Evolutionary conservation across 495 filamentous ascomycete genomes (phyloP), one percentile per base, ranked within the genome.

Genomic region (Aspergillus sparsus): DNA sequence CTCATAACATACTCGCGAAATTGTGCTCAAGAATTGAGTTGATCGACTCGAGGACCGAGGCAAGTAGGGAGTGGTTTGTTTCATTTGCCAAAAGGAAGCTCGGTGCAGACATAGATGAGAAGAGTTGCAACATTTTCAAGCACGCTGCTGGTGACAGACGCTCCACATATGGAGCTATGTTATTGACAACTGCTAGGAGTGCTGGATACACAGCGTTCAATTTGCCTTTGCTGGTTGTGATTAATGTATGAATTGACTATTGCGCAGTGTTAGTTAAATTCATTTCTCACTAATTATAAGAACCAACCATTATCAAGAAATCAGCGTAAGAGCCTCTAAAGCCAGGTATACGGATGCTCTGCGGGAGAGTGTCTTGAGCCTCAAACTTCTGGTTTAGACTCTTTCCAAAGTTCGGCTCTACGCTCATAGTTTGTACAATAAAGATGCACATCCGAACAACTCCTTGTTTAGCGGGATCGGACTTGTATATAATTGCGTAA

Each of bases 391-490:
- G 90, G 74, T 97, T 98, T 55, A 98, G 79, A 65, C 91, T 91
- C 68, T 88, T 85, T 10, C 92, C 93, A 72, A 97, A 98, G 57
- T 89, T 94, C 42, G 86, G 85, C 75, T 97, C 94, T 1, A 93
- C 91, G 67, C 93, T 97, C 67, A 98, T 77, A 1, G 95, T 99
- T 71, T 99, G 94, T 44, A 98, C 74, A 50, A 98, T 85, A 76
- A 99, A 98, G 27, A 95, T 88, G 74, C 94, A 98, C 92, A 98
- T 96, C 42, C 93, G 81, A 16, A 98, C 91, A 4, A 97, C 83
- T 0, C 95, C 92, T 67, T 96, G 91, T 70, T 94, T 96, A 2
- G 93, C 87, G 15, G 89, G 80, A 70, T 98, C 93, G 33, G 83
- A 79, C 68, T 89, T 90, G 68, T 93, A 89, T 66, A 95, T 91